phyloP scores from a whole-genome alignment of 257 asterid genomes.

The Petrea volubilis region DNA sequence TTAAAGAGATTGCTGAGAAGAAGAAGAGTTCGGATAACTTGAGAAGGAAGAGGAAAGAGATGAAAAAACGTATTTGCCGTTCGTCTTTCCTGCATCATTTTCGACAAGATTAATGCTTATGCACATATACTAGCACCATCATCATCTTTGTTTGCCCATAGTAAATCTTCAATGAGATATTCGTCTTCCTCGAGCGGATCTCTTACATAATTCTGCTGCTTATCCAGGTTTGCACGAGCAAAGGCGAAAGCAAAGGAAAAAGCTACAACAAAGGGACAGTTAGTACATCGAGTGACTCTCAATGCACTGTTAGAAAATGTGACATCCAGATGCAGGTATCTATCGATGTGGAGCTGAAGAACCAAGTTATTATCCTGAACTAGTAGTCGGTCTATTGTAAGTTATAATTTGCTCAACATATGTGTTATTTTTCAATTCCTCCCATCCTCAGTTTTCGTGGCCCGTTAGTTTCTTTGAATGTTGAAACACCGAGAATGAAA shows the following conservation, averaged over 20 bases:
- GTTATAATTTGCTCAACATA: background rate
- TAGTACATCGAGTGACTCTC: background rate
- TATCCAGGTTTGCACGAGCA: slow-evolving; percentile 52
- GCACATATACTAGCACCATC: background rate
- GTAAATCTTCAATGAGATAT: background rate
- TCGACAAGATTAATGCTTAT: background rate
- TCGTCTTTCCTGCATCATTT: background rate
- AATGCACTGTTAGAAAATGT: background rate
- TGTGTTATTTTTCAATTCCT: background rate
- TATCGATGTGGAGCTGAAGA: too few relatives aligned
- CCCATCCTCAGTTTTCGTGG: background rate
- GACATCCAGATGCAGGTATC: background rate
- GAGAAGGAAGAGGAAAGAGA: slow-evolving; percentile 57
- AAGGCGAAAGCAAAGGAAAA: slow-evolving; percentile 45
- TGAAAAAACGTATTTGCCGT: slow-evolving; percentile 44
- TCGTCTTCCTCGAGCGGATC: background rate
- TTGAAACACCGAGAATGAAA: background rate
- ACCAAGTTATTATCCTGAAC: background rate
- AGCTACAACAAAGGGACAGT: slow-evolving; percentile 30
- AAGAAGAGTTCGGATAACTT: slow-evolving; percentile 34
- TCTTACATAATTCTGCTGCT: slow-evolving; percentile 14
- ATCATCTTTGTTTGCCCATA: background rate
- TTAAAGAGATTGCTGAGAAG: slow-evolving; percentile 50
- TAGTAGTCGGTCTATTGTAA: background rate
- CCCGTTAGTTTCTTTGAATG: background rate